These are phyloP conservation scores for Aegilops longissima DNA, from an alignment of 176 grass and related monocot genomes.

Conservation along the genomic window DNA sequence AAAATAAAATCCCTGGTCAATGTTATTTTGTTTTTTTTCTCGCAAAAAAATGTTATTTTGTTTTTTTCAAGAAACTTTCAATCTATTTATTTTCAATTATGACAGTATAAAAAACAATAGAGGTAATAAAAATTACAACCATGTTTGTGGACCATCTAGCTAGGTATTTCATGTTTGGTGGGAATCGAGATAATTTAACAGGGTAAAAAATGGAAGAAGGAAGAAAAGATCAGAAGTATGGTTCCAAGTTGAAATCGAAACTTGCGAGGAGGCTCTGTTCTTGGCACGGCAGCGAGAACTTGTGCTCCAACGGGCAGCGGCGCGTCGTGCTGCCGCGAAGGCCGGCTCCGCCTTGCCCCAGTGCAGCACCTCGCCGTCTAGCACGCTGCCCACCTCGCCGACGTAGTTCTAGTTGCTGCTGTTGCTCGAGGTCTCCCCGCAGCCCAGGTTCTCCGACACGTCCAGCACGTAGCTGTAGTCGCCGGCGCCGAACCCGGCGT, in stretches of 20 bases:
- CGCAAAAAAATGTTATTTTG: too few species aligned
- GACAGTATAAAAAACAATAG: too few species aligned
- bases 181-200: not conserved
- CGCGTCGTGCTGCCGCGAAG: slow-evolving; percentile 11
- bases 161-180: too few species aligned
- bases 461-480: slow-evolving; percentile 69
- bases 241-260: slow-evolving; percentile 70
- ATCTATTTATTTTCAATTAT: too few species aligned
- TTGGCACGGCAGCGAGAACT: slow-evolving; percentile 46
- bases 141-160: not conserved
- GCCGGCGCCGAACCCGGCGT: slow-evolving; percentile 30
- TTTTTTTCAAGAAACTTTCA: too few species aligned
- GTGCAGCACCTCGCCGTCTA: slow-evolving; percentile 50
- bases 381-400: slow-evolving; percentile 42
- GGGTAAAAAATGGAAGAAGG: not conserved
- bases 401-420: slow-evolving; percentile 67
- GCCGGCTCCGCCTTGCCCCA: slow-evolving; percentile 45
- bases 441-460: slow-evolving; percentile 67
- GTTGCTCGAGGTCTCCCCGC: slow-evolving; percentile 66
- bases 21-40: too few species aligned
- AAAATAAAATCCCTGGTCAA: too few species aligned
- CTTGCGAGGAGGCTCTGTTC: slow-evolving; percentile 44
- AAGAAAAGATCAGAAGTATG: slow-evolving; percentile 38
- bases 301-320: slow-evolving; percentile 37
- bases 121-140: too few species aligned